Percentiles rank a stretch among this genome's conserved stretches.
Conservation (phyloP, 129 eudicot genomes). For the Artemisia tridentata region DNA sequence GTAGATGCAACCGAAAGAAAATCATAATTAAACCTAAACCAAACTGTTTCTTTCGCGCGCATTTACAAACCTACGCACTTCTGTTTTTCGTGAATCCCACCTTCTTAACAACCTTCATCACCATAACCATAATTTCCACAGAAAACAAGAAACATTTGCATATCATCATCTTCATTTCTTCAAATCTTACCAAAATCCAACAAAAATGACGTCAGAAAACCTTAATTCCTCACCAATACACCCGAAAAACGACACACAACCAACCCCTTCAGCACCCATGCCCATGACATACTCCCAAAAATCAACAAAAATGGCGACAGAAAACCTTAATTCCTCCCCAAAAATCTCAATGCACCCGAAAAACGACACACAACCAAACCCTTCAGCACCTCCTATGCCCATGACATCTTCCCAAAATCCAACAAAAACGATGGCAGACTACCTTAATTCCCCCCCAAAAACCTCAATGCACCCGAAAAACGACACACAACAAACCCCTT, state of each 20-base stretch:
- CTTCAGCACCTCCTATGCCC: background rate
- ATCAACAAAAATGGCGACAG: constrained; percentile 47
- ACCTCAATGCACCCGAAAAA: constrained; percentile 48
- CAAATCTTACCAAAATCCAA: background rate
- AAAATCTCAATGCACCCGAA: constrained; percentile 50
- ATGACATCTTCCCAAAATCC: background rate
- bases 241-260: constrained; percentile 37
- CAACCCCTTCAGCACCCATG: constrained; percentile 10
- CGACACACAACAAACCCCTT: constrained; percentile 26
- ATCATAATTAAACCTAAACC: background rate
- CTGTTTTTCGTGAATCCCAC: constrained; percentile 22
- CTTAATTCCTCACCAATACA: constrained; percentile 41
- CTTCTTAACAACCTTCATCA: background rate
- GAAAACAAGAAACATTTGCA: background rate
- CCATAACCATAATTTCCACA: constrained; percentile 9
- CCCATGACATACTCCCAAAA: background rate
- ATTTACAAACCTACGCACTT: background rate
- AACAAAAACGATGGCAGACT: constrained; percentile 48
- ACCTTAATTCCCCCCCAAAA: constrained; percentile 38
- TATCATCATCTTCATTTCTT: constrained; percentile 1
- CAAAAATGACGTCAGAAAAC: constrained; percentile 51
- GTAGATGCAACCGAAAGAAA: background rate
- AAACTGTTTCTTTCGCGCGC: constrained; percentile 21
- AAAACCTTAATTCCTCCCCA: constrained; percentile 38
- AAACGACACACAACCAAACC: constrained; percentile 26